Evolutionary conservation across 2,329 filamentous ascomycete species (phyloP), one percentile per base, ranked within the genome.

Genomic region (Diaporthe citriasiana): DNA sequence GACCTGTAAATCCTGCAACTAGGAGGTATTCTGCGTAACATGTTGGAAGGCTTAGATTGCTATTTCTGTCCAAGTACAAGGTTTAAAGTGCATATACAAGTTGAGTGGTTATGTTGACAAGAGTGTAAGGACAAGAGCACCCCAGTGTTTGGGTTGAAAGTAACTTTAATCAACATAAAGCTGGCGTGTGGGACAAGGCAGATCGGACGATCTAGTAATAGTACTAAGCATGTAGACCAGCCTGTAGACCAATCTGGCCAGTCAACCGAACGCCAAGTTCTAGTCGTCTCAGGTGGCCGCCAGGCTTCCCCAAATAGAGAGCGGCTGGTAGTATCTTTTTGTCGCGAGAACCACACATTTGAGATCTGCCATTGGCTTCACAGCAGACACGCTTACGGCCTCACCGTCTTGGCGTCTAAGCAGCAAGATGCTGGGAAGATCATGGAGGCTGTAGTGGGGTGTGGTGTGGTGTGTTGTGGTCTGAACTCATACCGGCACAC

Each of bases 111-210:
- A 25, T 38, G 30, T 13, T 22, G 45, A 25, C 22, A 33, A 22
- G 40, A 27, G 4, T 4, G 22, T 30, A 51, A 66, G n/a, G 63
- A 66, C 60, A 51, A 51, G 45, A n/a, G n/a, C n/a, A 66, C 30
- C 63, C 63, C 45, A 66, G 63, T 38, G 30, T 66, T 51, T 66
- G 45, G 63, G 63, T 51, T 66, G 63, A 51, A 66, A 66, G 51
- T 66, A 66, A 66, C 30, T 40, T 38, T 66, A 51, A 66, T 66
- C 22, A 51, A 51, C n/a, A 38, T 38, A 51, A 51, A 38, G 63
- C 63, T 66, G 45, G 17, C 22, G 7, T 38, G 45, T n/a, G 50
- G 30, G 17, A 51, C 13, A 33, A 27, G 25, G 30, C 63, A 66
- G 38, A 66, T 66, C 45, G 63, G 45, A 66, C 15, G 45, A 40